Evolutionary conservation across 441 rosid species (phyloP).

Genomic region (Gossypium davidsonii): DNA sequence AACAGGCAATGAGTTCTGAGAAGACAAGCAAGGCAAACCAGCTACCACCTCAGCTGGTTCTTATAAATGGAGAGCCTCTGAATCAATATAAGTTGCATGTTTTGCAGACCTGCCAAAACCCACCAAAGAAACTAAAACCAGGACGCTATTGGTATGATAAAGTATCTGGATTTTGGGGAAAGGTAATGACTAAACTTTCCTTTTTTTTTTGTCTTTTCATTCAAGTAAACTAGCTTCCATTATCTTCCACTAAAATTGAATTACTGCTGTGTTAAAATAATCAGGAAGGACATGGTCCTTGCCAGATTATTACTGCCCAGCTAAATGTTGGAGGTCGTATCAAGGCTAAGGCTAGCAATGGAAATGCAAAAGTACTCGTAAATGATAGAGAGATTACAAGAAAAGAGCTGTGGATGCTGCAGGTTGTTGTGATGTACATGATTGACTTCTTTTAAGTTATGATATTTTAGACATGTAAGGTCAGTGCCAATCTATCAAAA

Average conservation of each 20-base stretch:
- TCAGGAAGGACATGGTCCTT: slow-evolving; percentile 55
- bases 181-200: slow-evolving; percentile 31
- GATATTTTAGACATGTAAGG: neutral
- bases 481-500: slow-evolving; percentile 7
- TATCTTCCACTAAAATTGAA: slow-evolving; percentile 1
- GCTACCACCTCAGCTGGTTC: slow-evolving; percentile 39
- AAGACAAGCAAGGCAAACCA: slow-evolving; percentile 41
- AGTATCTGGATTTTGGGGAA: slow-evolving; percentile 60
- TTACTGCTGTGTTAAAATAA: slow-evolving; percentile 14
- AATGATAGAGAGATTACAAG: slow-evolving; percentile 49
- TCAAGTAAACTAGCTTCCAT: neutral
- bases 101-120: slow-evolving; percentile 46
- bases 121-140: slow-evolving; percentile 51
- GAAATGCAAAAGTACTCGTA: slow-evolving; percentile 38
- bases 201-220: neutral
- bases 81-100: slow-evolving; percentile 28
- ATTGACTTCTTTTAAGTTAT: slow-evolving; percentile 3
- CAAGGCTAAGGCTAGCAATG: slow-evolving; percentile 43
- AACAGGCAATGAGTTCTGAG: slow-evolving; percentile 43
- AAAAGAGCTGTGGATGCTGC: slow-evolving; percentile 42
- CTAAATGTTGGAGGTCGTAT: slow-evolving; percentile 36
- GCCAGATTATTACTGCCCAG: slow-evolving; percentile 42
- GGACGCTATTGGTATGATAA: slow-evolving; percentile 62
- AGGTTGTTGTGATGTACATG: slow-evolving; percentile 29
- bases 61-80: slow-evolving; percentile 39